Evolutionary conservation across 371 early-diverging fungal species (phyloP), one percentile per base, ranked within the genome.

Genomic region (Mucor plumbeus): DNA sequence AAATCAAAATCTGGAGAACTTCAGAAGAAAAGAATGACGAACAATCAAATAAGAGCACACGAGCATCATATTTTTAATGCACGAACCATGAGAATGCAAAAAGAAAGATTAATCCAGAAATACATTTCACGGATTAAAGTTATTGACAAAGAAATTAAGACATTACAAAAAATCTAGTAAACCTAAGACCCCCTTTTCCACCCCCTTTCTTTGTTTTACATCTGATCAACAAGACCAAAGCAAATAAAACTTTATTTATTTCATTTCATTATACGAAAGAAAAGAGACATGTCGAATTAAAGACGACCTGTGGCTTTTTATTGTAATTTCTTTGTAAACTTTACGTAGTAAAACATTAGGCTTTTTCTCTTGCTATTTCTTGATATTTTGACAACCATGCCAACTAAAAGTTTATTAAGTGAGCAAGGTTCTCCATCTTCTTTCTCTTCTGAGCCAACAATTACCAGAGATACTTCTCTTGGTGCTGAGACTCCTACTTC

Each of bases 391-490:
- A 38, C 5, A 38, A 14, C 10, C 53, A 53, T 53, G 53, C 14
- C 53, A 31, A 26, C 53, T 26, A 31, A 53, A 26, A 53, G 53
- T 53, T 9, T 53, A 8, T 21, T 21, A 3, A 31, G 53, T 13
- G 53, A 53, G 31, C 53, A 26, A 6, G 53, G 26, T 31, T 53
- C 53, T 53, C 31, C 53, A 13, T 53, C 31, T 5, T 53, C 53
- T 21, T 31, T 17, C 4, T 56, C 40, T 19, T 59, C 59, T 11
- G 66, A 66, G 17, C 48, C 66, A 17, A 50, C 48, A 26, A 7
- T 4, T 11, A 66, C 66, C 10, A 54, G 55, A 43, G 60, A 60
- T 19, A 40, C 8, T 39, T 66, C 54, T n/a, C 31, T 53, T 31
- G 53, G 47, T 21, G 21, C 31, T 13, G 53, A 53, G 10, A 53